phyloP scores from a whole-genome alignment of 805 yeast genomes.

The Schizosaccharomyces lindneri region DNA sequence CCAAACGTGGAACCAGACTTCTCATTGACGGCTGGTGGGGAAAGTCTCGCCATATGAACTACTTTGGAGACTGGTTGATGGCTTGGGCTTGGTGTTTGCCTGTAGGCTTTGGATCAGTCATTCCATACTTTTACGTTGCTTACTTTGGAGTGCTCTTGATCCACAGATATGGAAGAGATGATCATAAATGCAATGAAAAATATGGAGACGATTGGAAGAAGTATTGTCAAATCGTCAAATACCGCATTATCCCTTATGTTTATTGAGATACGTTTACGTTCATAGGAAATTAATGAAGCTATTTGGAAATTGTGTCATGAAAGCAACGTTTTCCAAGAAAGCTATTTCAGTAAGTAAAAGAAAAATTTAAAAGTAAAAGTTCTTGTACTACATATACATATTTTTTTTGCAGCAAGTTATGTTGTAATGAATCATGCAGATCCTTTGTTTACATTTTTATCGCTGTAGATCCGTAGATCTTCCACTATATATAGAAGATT shows the following conservation, averaged over 20 bases:
- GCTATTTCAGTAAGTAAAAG: too few species aligned
- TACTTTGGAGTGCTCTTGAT: constrained; percentile 62
- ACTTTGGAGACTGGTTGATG: constrained; percentile 75
- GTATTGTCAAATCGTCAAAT: constrained; percentile 62
- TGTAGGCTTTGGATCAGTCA: constrained; percentile 54
- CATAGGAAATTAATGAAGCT: too few species aligned
- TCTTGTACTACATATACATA: too few species aligned
- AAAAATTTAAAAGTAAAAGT: too few species aligned
- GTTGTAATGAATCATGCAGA: too few species aligned
- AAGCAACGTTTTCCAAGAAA: too few species aligned
- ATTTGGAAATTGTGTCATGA: too few species aligned
- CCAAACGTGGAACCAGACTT: constrained; percentile 44
- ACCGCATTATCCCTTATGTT: constrained; percentile 68
- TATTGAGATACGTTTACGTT: constrained; percentile 22
- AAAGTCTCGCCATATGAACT: constrained; percentile 72
- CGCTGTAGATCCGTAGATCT: too few species aligned
- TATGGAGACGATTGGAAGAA: constrained; percentile 71
- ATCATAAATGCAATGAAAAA: constrained; percentile 64
- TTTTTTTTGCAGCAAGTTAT: too few species aligned
- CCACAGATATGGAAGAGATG: constrained; percentile 82
- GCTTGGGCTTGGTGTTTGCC: constrained; percentile 83
- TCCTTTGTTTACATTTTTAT: too few species aligned
- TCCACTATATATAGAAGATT: too few species aligned
- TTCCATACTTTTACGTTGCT: constrained; percentile 67
- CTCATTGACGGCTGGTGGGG: constrained; percentile 94